Conservation (phyloP, 129 eudicot genomes). For the Flaveria bidentis region DNA sequence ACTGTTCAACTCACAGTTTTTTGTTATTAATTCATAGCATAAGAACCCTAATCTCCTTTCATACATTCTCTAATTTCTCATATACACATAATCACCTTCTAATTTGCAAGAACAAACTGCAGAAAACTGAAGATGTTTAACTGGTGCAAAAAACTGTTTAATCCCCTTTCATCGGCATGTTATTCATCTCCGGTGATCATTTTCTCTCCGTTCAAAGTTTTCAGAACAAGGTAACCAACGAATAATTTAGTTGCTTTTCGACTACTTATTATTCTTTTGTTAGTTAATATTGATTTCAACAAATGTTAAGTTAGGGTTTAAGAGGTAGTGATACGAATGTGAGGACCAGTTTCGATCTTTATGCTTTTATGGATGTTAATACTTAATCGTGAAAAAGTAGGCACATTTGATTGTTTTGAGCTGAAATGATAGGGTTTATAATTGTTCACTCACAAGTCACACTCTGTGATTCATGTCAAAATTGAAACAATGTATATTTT, state of each 20-base stretch:
- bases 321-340: not conserved
- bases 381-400: no score
- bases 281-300: not conserved
- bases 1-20: no score
- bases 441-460: not conserved
- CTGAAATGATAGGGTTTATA: no score
- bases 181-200: not conserved
- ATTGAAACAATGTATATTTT: not conserved
- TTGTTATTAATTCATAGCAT: not conserved
- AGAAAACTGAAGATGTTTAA: not conserved
- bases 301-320: not conserved
- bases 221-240: not conserved
- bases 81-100: not conserved
- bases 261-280: not conserved
- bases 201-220: not conserved
- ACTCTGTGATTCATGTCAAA: not conserved
- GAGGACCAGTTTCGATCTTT: not conserved
- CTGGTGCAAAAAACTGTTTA: not conserved
- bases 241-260: not conserved
- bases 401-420: no score
- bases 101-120: not conserved
- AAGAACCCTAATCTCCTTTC: not conserved
- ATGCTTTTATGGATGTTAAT: not conserved
- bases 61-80: not conserved
- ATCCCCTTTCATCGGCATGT: not conserved